phyloP scores from a whole-genome alignment of 768 basidiomycete genomes.

The Kwoniella sp. region DNA sequence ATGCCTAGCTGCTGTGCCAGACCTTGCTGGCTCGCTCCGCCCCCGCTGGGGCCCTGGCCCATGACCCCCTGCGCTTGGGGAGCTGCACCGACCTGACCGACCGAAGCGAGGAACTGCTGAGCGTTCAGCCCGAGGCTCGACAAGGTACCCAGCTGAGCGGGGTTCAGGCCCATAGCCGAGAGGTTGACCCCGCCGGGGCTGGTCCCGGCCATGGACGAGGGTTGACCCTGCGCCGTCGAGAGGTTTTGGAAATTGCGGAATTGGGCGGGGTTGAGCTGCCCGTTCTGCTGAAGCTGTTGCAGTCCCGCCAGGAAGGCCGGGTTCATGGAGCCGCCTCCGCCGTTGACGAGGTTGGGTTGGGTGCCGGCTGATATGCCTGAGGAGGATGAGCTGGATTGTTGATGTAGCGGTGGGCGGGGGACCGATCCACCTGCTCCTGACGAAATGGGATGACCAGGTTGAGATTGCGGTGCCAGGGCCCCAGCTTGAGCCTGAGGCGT shows the following conservation, averaged over 20 bases:
- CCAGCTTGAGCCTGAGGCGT: neutral
- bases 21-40: neutral
- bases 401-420: neutral
- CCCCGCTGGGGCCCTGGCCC: neutral
- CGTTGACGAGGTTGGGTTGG: too few species aligned
- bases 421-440: neutral
- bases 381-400: neutral
- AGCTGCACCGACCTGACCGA: neutral
- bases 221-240: neutral
- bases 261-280: conserved; percentile 1
- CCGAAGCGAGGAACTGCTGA: neutral
- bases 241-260: neutral
- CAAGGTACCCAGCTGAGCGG: neutral
- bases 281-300: conserved; percentile 8
- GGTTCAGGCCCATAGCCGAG: neutral
- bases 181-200: neutral
- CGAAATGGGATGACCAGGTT: neutral
- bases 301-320: conserved; percentile 5
- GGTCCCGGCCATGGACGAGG: neutral
- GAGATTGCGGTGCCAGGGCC: neutral
- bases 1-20: neutral
- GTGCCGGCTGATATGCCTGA: neutral
- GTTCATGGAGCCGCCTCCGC: neutral
- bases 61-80: neutral
- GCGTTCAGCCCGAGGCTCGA: neutral